A percentile compares a stretch with the other conserved stretches of the same genome.
Conservation (phyloP, 148 eudicot genomes). For the Polygonum aviculare region DNA sequence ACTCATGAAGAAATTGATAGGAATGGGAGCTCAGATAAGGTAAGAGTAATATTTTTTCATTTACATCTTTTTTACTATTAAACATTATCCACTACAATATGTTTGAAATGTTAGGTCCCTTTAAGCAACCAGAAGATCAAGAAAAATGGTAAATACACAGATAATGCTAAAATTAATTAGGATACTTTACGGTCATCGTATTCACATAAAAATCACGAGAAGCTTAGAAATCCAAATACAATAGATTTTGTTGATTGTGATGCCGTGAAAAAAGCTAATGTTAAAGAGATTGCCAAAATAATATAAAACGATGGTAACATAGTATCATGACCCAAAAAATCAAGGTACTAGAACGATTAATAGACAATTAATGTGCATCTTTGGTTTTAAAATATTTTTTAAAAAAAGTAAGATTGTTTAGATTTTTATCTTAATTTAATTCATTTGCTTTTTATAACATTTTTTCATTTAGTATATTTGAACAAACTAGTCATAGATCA, state of each 20-base stretch:
- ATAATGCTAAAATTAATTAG: conserved; percentile 8
- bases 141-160: background rate
- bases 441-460: background rate
- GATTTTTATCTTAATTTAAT: background rate
- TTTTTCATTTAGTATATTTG: conserved; percentile 20
- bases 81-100: background rate
- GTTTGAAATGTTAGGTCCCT: background rate
- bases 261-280: conserved; percentile 23
- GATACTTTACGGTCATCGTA: conserved; percentile 10
- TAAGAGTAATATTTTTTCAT: background rate
- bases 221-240: background rate
- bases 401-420: background rate
- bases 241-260: conserved; percentile 34
- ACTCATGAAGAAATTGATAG: background rate
- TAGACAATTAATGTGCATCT: too few relatives aligned
- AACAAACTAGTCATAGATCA: background rate
- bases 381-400: background rate
- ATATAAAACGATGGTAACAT: conserved; percentile 33
- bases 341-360: conserved; percentile 18
- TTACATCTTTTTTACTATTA: background rate
- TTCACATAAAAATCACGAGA: conserved; percentile 7
- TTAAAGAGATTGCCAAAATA: conserved; percentile 21
- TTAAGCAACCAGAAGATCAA: background rate
- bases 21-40: background rate
- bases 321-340: conserved; percentile 28